Base-by-base conservation (phyloP, 2,329 filamentous ascomycete genomes). In the Colletotrichum musicola region DNA sequence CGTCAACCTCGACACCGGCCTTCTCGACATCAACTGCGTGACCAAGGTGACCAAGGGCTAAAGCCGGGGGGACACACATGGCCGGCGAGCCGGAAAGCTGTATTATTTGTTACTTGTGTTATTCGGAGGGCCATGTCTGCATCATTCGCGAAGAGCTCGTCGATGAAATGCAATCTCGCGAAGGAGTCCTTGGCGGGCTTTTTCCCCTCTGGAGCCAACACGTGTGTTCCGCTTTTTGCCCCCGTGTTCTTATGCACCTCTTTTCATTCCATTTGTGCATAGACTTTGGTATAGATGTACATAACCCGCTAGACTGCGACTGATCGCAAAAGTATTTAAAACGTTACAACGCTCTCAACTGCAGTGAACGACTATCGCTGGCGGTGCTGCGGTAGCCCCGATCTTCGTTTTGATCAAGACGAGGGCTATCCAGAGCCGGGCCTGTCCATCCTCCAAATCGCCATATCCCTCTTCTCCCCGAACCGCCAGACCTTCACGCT, bases 21-120 rank as follows among this genome's bases (percentile, higher is more conserved):
- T 71, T 6, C 54, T 69, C 9, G 61, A 71, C 25, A 44, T 71
- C 30, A 66, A 70, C 63, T 67, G 68, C 42, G 68, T 70, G 20
- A 47, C 40, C 50, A 35, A 58, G 55, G 62, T 66, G 35, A 56
- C 55, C 42, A 66, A 66, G 44, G 18, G 40, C 16, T 69, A 62
- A 9, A 2, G 49, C 20, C 2, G 20, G 20, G 20, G 3, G 20
- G 20, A 22, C 20, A 22, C 20, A 22, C 3, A 22, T 22, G 38
- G 6, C n/a, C 3, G 5, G 10, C 13, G 49, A 53, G 20, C 3
- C 6, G 6, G 22, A n/a, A 20, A 18, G 44, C 20, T 49, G 18
- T 25, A 51, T 27, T 51, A 14, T n/a, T 30, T 27, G 20, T 10
- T 25, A 25, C 20, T 22, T 22, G 20, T 25, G 10, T 9, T 46